Base-by-base conservation (phyloP, 768 basidiomycete genomes). In the Mycena filopes region DNA sequence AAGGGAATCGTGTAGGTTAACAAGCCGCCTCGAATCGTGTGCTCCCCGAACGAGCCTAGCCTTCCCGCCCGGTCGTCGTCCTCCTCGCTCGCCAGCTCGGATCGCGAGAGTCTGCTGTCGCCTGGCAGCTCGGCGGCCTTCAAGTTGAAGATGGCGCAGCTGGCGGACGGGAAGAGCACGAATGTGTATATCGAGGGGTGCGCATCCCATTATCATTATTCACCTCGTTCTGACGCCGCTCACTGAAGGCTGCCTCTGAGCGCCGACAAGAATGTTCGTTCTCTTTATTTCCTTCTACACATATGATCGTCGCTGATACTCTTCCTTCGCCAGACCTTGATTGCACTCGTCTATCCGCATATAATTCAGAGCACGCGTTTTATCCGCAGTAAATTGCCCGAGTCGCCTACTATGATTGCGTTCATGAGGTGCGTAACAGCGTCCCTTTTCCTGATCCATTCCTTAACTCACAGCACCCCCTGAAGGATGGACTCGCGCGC, bases 131-230 rank as follows among this genome's bases (percentile, higher is more conserved):
- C 78, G 38, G 78, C 79, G 47, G 81, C 84, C 3, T 93, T 94
- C 84, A 93, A 92, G 76, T 79, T 84, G n/a, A 86, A 87, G 75
- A 94, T 94, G 92, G 92, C 92, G 72, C 86, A 84, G 61, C 77
- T 93, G 55, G 83, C 84, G 63, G 92, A 94, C 72, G 78, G 78
- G 51, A 73, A 72, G 18, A 92, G 91, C 56, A 93, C 91, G 20
- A 93, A 94, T 75, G 75, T 94, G 65, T 94, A 94, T 76, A 88
- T 94, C 75, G 92, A 94, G 76, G 91, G 92, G 81, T 87, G 60
- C 58, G 81, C 70, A 4, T 31, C 36, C 40, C 31, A 23, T 31
- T n/a, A n/a, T n/a, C n/a, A n/a, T n/a, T n/a, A n/a, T n/a, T n/a
- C n/a, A n/a, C n/a, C n/a, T n/a, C n/a, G n/a, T n/a, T n/a, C n/a